Conservation (phyloP, 805 yeast species). For the Myxozyma sirexii region DNA sequence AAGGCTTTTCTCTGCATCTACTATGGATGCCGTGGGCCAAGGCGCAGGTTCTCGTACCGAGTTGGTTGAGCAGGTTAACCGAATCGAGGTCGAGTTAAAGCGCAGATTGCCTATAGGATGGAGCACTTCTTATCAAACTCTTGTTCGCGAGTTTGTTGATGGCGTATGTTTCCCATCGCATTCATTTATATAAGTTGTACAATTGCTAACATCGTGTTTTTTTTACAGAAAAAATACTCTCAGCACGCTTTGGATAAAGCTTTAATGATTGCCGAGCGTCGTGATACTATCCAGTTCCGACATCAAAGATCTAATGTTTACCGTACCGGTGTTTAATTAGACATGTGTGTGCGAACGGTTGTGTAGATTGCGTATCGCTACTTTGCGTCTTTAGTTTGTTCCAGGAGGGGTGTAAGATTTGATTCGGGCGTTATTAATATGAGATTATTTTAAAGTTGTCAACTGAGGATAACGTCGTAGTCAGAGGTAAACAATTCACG, state of each 20-base stretch:
- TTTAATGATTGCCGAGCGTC: slow-evolving; percentile 74
- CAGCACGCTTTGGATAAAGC: slow-evolving; percentile 82
- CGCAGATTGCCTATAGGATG: slow-evolving; percentile 95
- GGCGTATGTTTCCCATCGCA: slow-evolving; percentile 34
- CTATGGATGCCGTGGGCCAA: slow-evolving; percentile 90
- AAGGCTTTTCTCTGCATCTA: slow-evolving; percentile 90
- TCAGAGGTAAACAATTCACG: no score
- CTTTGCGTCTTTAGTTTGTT: not conserved
- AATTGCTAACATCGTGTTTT: not conserved
- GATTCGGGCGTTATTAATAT: no score
- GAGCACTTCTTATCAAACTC: slow-evolving; percentile 85
- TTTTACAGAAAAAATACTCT: slow-evolving; percentile 48
- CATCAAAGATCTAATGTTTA: slow-evolving; percentile 82
- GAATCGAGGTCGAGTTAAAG: slow-evolving; percentile 81
- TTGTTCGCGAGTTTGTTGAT: slow-evolving; percentile 70
- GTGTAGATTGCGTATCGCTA: not conserved
- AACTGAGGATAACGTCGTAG: no score
- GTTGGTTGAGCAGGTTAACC: slow-evolving; percentile 67
- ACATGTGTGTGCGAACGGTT: not conserved
- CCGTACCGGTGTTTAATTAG: slow-evolving; percentile 55
- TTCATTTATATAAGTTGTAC: not conserved
- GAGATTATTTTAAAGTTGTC: no score
- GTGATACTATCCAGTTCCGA: slow-evolving; percentile 83
- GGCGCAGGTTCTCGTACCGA: slow-evolving; percentile 51
- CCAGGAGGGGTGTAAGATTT: not conserved